These are phyloP conservation scores for Kentomonas sorsogonicus DNA, from an alignment of 208 protist genomes.

Conservation along the genomic window DNA sequence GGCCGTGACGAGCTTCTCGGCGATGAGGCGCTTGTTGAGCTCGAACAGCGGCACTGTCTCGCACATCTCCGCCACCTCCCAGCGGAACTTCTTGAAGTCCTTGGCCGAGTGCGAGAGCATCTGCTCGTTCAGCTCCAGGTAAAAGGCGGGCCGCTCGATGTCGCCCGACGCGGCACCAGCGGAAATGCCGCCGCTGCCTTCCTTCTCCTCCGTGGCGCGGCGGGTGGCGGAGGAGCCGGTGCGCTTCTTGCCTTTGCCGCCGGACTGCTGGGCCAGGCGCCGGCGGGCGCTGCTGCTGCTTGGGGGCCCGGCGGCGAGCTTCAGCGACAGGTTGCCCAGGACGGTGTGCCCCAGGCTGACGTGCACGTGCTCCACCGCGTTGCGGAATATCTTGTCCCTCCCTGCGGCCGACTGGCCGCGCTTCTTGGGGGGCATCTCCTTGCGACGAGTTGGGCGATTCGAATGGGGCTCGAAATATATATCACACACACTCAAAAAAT, in stretches of 20 bases:
- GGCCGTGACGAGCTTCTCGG: slow-evolving; percentile 53
- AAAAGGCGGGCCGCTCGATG: slow-evolving; percentile 44
- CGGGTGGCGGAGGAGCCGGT: no score
- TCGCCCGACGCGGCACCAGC: background rate
- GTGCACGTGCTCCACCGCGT: slow-evolving; percentile 86
- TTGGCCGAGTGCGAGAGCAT: slow-evolving; percentile 69
- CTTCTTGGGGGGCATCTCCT: slow-evolving; percentile 70
- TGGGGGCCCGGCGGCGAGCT: slow-evolving; percentile 32
- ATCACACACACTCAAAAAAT: background rate
- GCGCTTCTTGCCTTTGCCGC: no score
- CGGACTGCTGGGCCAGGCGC: no score
- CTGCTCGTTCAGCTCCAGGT: slow-evolving; percentile 77
- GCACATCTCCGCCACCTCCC: slow-evolving; percentile 66
- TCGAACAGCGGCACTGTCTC: slow-evolving; percentile 64
- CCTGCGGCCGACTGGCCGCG: slow-evolving; percentile 60
- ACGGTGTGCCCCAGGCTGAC: slow-evolving; percentile 80
- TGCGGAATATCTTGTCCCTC: slow-evolving; percentile 77
- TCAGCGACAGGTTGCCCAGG: slow-evolving; percentile 68
- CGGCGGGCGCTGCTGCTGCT: background rate
- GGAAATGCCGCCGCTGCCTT: background rate
- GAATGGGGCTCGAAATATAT: no score
- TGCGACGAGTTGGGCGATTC: background rate
- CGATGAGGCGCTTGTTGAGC: slow-evolving; percentile 69
- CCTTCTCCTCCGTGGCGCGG: background rate
- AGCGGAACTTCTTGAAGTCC: slow-evolving; percentile 85